Conservation (phyloP, 116 monocot species). For the Phalaenopsis hybrid region DNA sequence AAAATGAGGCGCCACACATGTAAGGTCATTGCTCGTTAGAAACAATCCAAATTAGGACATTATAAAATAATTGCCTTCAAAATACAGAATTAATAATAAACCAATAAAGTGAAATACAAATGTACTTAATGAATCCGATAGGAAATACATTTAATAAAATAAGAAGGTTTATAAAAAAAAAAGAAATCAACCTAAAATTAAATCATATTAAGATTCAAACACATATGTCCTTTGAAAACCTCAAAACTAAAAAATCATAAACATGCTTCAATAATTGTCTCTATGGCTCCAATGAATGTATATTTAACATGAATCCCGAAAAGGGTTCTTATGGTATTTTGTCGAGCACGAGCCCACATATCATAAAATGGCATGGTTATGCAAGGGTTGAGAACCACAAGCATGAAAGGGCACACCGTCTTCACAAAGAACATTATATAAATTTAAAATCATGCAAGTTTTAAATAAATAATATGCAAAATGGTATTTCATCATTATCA, state of each 20-base stretch:
- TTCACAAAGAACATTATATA: background rate
- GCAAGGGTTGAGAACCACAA: background rate
- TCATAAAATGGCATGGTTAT: background rate
- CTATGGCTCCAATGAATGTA: background rate
- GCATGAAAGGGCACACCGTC: background rate
- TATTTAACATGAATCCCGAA: background rate
- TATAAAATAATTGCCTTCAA: too few relatives aligned
- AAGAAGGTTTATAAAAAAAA: too few relatives aligned
- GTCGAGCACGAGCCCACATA: background rate
- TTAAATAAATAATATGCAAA: background rate
- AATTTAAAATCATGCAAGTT: background rate
- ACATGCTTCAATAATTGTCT: background rate
- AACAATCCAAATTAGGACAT: too few relatives aligned
- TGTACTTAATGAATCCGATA: too few relatives aligned
- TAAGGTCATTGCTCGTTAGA: too few relatives aligned
- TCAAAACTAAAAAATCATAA: background rate
- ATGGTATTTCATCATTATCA: too few relatives aligned
- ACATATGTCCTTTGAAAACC: background rate
- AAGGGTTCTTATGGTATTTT: background rate
- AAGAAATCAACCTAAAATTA: too few relatives aligned
- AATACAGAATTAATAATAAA: too few relatives aligned
- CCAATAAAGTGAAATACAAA: too few relatives aligned
- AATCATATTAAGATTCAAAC: too few relatives aligned
- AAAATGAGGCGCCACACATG: too few relatives aligned
- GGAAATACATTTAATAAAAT: too few relatives aligned